Evolutionary conservation across 2,329 filamentous ascomycete species (phyloP).

Genomic region (Aureobasidium lini): DNA sequence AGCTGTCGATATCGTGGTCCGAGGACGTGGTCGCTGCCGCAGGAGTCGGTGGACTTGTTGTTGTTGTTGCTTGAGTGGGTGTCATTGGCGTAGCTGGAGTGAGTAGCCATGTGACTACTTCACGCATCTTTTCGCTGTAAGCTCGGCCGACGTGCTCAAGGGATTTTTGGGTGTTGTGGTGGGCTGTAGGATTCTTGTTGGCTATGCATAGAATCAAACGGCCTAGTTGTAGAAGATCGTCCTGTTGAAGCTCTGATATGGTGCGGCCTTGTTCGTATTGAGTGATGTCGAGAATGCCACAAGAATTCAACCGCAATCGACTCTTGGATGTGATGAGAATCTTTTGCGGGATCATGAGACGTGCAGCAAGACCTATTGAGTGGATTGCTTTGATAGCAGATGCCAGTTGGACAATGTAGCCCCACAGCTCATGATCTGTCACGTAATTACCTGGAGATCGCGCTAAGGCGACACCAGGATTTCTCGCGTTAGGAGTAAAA

Average conservation of each 20-base stretch:
- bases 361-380: constrained; percentile 68
- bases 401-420: constrained; percentile 84
- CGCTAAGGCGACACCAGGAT: constrained; percentile 8
- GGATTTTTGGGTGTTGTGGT: constrained; percentile 57
- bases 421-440: constrained; percentile 74
- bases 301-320: constrained; percentile 79
- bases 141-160: constrained; percentile 69
- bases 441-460: constrained; percentile 35
- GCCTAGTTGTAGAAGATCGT: constrained; percentile 80
- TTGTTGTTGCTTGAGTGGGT: constrained; percentile 56
- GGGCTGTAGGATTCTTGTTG: constrained; percentile 45
- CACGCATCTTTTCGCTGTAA: constrained; percentile 71
- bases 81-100: constrained; percentile 38
- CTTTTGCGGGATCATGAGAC: constrained; percentile 80
- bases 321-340: constrained; percentile 87
- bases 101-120: constrained; percentile 76
- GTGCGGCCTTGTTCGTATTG: constrained; percentile 66
- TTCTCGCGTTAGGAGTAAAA: constrained; percentile 37
- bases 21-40: constrained; percentile 21
- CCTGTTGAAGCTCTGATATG: constrained; percentile 71
- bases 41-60: constrained; percentile 73
- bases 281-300: constrained; percentile 82
- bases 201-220: constrained; percentile 75
- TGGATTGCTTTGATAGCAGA: constrained; percentile 86
- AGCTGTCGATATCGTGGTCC: constrained; percentile 68